Evolutionary conservation across 1,284 basidiomycete genomes (phyloP).

Genomic region (Ustilago shanxiensis): DNA sequence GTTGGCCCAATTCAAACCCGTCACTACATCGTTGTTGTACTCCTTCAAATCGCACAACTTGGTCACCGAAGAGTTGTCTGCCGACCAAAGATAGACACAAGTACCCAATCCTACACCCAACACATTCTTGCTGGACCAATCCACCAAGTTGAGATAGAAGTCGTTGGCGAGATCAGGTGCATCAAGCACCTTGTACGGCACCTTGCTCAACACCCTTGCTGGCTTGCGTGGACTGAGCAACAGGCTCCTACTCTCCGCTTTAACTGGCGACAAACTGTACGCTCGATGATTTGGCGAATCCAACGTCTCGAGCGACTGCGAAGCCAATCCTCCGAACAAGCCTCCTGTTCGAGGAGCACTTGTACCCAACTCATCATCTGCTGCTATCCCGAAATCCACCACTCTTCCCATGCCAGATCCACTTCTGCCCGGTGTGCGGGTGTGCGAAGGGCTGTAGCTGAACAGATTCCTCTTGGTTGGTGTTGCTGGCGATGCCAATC

Average conservation of each 20-base stretch:
- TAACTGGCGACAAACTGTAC: conserved; percentile 91
- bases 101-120: conserved; percentile 91
- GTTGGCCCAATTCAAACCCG: conserved; percentile 76
- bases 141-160: conserved; percentile 97
- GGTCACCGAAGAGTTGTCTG: conserved; percentile 89
- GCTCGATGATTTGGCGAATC: conserved; percentile 80
- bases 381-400: conserved; percentile 42
- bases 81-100: conserved; percentile 97
- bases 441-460: conserved; percentile 70
- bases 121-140: conserved; percentile 95
- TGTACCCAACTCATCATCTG: conserved; percentile 32
- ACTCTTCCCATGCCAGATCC: conserved; percentile 43
- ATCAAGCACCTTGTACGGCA: conserved; percentile 96
- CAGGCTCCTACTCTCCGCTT: conserved; percentile 83
- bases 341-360: conserved; percentile 37
- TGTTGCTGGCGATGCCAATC: conserved; percentile 50
- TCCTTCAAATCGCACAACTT: conserved; percentile 85
- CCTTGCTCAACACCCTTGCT: conserved; percentile 87
- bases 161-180: conserved; percentile 94
- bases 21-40: conserved; percentile 71
- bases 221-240: conserved; percentile 86
- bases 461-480: conserved; percentile 72
- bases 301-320: conserved; percentile 49
- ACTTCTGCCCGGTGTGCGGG: conserved; percentile 43
- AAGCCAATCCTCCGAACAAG: conserved; percentile 54